Conservation (phyloP, 2,329 filamentous ascomycete genomes). For the Alternaria ventricosa region DNA sequence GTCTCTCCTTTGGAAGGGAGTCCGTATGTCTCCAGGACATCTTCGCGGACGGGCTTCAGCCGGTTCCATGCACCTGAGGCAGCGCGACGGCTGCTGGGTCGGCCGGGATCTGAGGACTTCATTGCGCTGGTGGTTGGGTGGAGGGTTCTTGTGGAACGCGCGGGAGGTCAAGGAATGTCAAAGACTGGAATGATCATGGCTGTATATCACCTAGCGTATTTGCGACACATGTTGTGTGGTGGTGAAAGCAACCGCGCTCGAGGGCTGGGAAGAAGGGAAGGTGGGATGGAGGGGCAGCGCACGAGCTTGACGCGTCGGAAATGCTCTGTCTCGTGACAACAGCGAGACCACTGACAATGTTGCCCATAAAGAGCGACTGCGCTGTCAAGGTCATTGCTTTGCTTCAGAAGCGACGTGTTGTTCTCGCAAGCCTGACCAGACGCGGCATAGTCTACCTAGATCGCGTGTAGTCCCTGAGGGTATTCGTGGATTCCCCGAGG, state of each 20-base stretch:
- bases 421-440: conserved; percentile 11
- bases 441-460: neutral
- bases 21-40: conserved; percentile 81
- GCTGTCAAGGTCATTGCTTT: neutral
- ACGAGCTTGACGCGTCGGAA: conserved; percentile 10
- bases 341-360: neutral
- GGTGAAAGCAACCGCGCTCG: conserved; percentile 25
- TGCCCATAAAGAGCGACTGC: neutral
- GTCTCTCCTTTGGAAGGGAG: conserved; percentile 91
- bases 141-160: neutral
- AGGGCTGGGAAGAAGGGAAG: conserved; percentile 24
- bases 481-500: neutral
- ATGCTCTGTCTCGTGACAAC: neutral
- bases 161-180: neutral
- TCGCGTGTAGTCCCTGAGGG: neutral
- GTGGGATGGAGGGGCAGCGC: conserved; percentile 31
- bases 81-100: conserved; percentile 46
- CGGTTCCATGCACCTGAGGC: conserved; percentile 49
- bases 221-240: conserved; percentile 10
- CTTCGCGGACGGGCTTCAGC: conserved; percentile 74
- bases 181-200: neutral
- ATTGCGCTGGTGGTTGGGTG: conserved; percentile 17
- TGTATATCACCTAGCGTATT: neutral
- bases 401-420: neutral
- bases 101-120: conserved; percentile 39